A percentile compares a stretch with the other conserved stretches of the same genome.
Evolutionary conservation across 352 stramenopile genomes (phyloP).

Genomic region (Globisporangium recalcitrans): DNA sequence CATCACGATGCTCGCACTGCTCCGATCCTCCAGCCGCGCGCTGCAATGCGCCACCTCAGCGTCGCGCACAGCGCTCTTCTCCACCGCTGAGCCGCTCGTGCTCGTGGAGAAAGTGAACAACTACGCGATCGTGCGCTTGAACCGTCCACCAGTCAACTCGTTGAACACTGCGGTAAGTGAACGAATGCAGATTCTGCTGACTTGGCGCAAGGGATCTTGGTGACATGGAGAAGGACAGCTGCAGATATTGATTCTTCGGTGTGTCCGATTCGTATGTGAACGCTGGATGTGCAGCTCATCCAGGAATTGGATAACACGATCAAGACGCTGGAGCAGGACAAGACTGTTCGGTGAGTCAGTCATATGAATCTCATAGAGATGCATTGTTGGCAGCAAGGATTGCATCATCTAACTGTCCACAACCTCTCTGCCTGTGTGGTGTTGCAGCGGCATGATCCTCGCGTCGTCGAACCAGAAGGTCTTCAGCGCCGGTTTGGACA

Average conservation of each 20-base stretch:
- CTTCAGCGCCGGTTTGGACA: constrained; percentile 91
- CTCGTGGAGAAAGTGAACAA: constrained; percentile 68
- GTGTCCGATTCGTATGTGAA: background rate
- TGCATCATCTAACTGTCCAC: background rate
- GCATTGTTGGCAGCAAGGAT: background rate
- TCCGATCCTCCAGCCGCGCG: constrained; percentile 6
- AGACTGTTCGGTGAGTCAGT: constrained; percentile 49
- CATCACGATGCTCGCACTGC: constrained; percentile 14
- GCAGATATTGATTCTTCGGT: background rate
- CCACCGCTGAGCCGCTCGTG: constrained; percentile 44
- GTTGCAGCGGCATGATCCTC: constrained; percentile 66
- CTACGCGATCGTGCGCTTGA: constrained; percentile 77
- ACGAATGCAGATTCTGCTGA: background rate
- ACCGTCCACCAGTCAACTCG: constrained; percentile 76
- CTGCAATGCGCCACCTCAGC: background rate
- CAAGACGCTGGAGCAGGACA: constrained; percentile 69
- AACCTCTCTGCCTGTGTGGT: background rate
- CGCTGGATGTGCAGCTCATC: constrained; percentile 40
- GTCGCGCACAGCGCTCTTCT: constrained; percentile 22
- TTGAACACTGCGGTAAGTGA: constrained; percentile 57
- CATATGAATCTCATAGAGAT: too few species aligned
- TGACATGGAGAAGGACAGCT: too few species aligned
- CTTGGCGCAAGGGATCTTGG: background rate
- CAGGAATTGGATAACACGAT: constrained; percentile 63
- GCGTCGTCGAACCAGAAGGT: constrained; percentile 74